Evolutionary conservation across 176 grass and related monocot genomes (phyloP), one percentile per base, ranked within the genome.

Genomic region (Phyllostachys edulis): DNA sequence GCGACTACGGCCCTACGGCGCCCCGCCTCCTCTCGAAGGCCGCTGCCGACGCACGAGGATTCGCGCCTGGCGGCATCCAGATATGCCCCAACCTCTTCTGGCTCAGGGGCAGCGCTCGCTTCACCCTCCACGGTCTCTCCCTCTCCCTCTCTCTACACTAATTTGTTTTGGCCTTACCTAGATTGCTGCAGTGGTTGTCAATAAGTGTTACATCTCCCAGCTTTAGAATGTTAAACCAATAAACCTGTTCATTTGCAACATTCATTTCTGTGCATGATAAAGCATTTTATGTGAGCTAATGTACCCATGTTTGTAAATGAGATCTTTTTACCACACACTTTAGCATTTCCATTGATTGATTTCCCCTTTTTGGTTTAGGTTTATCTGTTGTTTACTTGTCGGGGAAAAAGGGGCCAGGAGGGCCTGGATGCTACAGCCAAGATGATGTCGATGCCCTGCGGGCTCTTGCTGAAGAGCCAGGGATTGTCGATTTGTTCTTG

Each of bases 1-100:
- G 96, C 4, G 96, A 91, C 41, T 98, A 95, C 89, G 92, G 92
- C 27, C 76, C 83, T 2, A 54, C 86, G 29, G 87, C 87, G 21
- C 85, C 85, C 3, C 86, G 84, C 38, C 61, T 98, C 59, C 91
- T 98, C 38, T 95, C 89, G 2, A 82, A 86, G 39, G 93, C 91
- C 9, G 70, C 88, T 7, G 46, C 84, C 41, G 42, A 54, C 5
- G 71, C 57, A 76, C 66, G 75, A 2, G 93, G 93, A 1, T 92
- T 98, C 73, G 44, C 77, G 37, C 76, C 92, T 7, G 83, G 92
- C 0, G 96, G 93, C 67, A 83, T 98, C 74, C 51, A 95, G 86
- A 80, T 98, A 47, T 95, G 93, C 85, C 67, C 87, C 52, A 95
- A 98, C 85, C 87, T 98, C 27, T 98, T 91, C 85, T 98, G 96